A percentile compares a stretch with the other conserved stretches of the same genome.
phyloP scores from a whole-genome alignment of 805 yeast genomes.

The Maudiozyma barnettii region DNA sequence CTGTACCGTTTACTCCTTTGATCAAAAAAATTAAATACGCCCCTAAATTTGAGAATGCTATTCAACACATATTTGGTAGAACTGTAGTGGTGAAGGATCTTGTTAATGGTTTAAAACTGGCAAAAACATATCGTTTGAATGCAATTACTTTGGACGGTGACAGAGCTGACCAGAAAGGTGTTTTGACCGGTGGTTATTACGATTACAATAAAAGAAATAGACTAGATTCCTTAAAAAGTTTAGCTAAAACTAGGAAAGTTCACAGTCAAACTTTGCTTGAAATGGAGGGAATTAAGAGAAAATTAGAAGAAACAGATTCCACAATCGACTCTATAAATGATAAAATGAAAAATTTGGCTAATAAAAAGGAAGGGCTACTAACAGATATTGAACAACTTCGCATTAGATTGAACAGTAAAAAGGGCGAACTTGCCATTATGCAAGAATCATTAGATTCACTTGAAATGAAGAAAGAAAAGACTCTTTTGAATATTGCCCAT shows the following conservation, averaged over 20 bases:
- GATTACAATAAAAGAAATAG: slow-evolving; percentile 54
- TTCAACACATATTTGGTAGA: slow-evolving; percentile 71
- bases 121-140: slow-evolving; percentile 49
- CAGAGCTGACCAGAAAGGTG: slow-evolving; percentile 74
- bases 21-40: slow-evolving; percentile 63
- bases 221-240: slow-evolving; percentile 55
- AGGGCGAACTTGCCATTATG: slow-evolving; percentile 33
- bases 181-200: slow-evolving; percentile 78
- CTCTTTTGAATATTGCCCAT: slow-evolving; percentile 29
- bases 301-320: slow-evolving; percentile 40
- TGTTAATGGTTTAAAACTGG: slow-evolving; percentile 56
- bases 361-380: slow-evolving; percentile 35
- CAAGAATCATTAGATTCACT: slow-evolving; percentile 37
- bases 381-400: slow-evolving; percentile 37
- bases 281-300: slow-evolving; percentile 32
- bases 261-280: slow-evolving; percentile 28
- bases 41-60: slow-evolving; percentile 49
- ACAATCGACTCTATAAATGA: slow-evolving; percentile 43
- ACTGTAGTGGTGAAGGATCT: slow-evolving; percentile 69
- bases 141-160: slow-evolving; percentile 93
- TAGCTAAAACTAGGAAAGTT: slow-evolving; percentile 38
- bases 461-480: slow-evolving; percentile 30
- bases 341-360: slow-evolving; percentile 28
- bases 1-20: slow-evolving; percentile 55
- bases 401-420: slow-evolving; percentile 34